phyloP scores from a whole-genome alignment of 2,329 filamentous ascomycete species.

The Trichoderma sp. region DNA sequence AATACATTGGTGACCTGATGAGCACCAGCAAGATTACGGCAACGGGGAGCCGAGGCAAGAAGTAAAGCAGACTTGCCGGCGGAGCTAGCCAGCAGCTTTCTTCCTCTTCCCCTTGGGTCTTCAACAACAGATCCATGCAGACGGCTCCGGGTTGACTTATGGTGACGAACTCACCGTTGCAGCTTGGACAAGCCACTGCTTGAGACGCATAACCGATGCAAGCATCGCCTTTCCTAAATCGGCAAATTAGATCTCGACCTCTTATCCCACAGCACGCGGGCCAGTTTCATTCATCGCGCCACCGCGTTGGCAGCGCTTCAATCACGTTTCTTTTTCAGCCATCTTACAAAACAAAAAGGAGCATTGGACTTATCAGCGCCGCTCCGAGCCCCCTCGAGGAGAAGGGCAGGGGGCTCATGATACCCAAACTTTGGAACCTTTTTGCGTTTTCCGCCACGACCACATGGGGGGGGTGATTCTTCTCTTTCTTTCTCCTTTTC shows the following conservation, averaged over 20 bases:
- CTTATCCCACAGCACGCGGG: constrained; percentile 11
- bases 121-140: not conserved
- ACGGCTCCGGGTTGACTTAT: not conserved
- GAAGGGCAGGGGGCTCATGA: constrained; percentile 19
- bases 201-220: not conserved
- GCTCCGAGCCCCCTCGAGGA: constrained; percentile 16
- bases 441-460: constrained; percentile 23
- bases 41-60: constrained; percentile 55
- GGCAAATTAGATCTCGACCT: constrained; percentile 8
- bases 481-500: not conserved
- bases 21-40: constrained; percentile 76
- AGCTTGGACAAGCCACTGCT: not conserved
- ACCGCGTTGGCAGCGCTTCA: constrained; percentile 15
- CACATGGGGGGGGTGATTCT: constrained; percentile 12
- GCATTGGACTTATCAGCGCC: constrained; percentile 23
- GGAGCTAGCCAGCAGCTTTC: not conserved
- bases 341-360: constrained; percentile 3
- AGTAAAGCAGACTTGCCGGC: constrained; percentile 44
- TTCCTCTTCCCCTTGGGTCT: not conserved
- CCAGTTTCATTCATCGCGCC: constrained; percentile 21
- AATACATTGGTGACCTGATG: constrained; percentile 97
- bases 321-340: constrained; percentile 3
- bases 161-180: not conserved
- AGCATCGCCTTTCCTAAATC: not conserved
- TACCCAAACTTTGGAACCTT: constrained; percentile 28